Conservation (phyloP, 768 basidiomycete genomes). For the Calvatia gigantea region DNA sequence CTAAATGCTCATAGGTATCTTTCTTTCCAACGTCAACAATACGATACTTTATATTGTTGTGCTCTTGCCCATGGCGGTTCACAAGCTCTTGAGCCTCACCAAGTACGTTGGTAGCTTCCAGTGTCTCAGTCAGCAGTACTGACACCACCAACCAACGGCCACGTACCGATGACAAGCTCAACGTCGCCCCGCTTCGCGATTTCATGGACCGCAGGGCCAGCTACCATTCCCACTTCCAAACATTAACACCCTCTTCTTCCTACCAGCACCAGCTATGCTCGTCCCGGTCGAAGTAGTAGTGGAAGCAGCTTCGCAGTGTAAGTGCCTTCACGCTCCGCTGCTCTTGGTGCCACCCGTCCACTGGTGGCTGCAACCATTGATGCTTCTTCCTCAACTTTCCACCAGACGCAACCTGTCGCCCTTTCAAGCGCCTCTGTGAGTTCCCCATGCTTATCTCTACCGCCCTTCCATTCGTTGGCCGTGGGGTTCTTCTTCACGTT, state of each 20-base stretch:
- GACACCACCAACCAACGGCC: constrained; percentile 12
- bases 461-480: constrained; percentile 1
- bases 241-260: constrained; percentile 68
- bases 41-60: constrained; percentile 52
- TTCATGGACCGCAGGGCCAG: constrained; percentile 80
- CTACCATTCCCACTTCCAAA: constrained; percentile 97
- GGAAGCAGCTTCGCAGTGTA: neutral
- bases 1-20: constrained; percentile 41
- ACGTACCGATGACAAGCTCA: constrained; percentile 74
- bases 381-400: constrained; percentile 56
- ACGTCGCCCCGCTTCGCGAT: constrained; percentile 62
- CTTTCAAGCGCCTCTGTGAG: constrained; percentile 47
- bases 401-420: constrained; percentile 64
- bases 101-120: constrained; percentile 68
- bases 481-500: constrained; percentile 13
- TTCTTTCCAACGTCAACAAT: constrained; percentile 56
- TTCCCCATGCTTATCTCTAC: constrained; percentile 15
- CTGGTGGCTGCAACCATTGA: constrained; percentile 52
- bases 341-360: constrained; percentile 37
- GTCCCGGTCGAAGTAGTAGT: neutral
- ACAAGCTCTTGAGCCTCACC: constrained; percentile 52
- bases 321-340: constrained; percentile 11
- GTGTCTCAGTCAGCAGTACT: neutral
- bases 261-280: neutral
- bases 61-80: constrained; percentile 19